Conservation (phyloP, 1,284 basidiomycete genomes). For the Violaceomyces palustris region DNA sequence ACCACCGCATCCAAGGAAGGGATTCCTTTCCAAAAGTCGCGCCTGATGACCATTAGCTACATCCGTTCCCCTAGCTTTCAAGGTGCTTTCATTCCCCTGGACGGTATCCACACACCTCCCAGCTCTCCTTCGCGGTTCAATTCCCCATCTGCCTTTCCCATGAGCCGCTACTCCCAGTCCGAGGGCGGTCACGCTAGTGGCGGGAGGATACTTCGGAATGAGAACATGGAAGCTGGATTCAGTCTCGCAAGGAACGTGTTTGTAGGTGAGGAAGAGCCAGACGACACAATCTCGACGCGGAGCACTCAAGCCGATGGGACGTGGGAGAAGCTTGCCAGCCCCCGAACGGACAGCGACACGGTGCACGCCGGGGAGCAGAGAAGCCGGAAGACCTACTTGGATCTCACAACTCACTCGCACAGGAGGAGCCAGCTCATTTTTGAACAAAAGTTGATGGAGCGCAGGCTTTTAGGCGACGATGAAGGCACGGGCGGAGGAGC, state of each 20-base stretch:
- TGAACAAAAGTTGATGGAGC: conserved; percentile 16
- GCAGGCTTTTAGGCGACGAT: neutral
- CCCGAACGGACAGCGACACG: conserved; percentile 2
- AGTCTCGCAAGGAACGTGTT: conserved; percentile 11
- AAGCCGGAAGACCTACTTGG: conserved; percentile 9
- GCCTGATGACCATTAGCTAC: conserved; percentile 31
- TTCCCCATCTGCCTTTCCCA: conserved; percentile 7
- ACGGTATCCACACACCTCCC: conserved; percentile 6
- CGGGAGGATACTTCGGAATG: conserved; percentile 20
- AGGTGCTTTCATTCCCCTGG: conserved; percentile 6
- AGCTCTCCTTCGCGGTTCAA: conserved; percentile 6
- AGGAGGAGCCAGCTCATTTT: conserved; percentile 28
- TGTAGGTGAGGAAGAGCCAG: neutral
- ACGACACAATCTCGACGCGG: neutral
- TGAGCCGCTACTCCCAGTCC: neutral
- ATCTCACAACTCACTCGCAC: conserved; percentile 8
- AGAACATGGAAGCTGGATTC: conserved; percentile 28
- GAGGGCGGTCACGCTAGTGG: neutral
- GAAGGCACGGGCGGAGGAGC: neutral
- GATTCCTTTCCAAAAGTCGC: too few relatives aligned
- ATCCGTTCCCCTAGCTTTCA: conserved; percentile 22
- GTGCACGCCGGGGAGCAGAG: conserved; percentile 8
- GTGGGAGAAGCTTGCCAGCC: too few relatives aligned
- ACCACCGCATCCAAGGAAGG: too few relatives aligned
- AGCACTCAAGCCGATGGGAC: too few relatives aligned